Evolutionary conservation across 2,329 filamentous ascomycete genomes (phyloP).

Genomic region (Claviceps digitariae): DNA sequence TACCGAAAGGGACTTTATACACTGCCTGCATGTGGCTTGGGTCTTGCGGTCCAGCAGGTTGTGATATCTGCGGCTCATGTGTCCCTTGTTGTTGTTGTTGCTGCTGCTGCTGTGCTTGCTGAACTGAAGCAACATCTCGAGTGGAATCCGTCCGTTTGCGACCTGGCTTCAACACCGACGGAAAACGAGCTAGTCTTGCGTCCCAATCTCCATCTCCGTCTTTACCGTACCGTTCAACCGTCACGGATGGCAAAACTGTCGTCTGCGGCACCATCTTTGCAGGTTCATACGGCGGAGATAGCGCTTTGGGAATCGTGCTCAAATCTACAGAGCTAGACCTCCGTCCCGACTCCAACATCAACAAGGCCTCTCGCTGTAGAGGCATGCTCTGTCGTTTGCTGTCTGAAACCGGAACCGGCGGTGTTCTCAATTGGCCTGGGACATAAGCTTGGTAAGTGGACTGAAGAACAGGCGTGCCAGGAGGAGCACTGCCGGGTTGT

Average conservation of each 20-base stretch:
- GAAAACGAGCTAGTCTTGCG: slow-evolving; percentile 1
- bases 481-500: slow-evolving; percentile 1
- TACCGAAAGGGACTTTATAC: no score
- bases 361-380: slow-evolving; percentile 14
- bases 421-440: slow-evolving; percentile 3
- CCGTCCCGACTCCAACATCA: slow-evolving; percentile 12
- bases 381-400: slow-evolving; percentile 9
- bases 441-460: slow-evolving; percentile 7
- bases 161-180: slow-evolving; percentile 6
- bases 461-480: not conserved
- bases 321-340: slow-evolving; percentile 10
- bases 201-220: not conserved
- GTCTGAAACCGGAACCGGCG: not conserved
- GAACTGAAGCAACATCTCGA: not conserved
- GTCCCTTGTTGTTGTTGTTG: not conserved
- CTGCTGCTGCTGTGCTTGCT: not conserved
- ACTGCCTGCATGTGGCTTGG: no score
- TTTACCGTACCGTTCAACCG: not conserved
- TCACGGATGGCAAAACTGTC: not conserved
- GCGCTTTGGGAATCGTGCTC: slow-evolving; percentile 10
- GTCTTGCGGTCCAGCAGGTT: no score
- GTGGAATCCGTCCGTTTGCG: not conserved
- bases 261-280: not conserved
- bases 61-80: no score
- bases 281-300: slow-evolving; percentile 11